These are phyloP conservation scores for Aureobasidium vineae DNA, from an alignment of 2,329 filamentous ascomycete genomes.

Conservation along the genomic window DNA sequence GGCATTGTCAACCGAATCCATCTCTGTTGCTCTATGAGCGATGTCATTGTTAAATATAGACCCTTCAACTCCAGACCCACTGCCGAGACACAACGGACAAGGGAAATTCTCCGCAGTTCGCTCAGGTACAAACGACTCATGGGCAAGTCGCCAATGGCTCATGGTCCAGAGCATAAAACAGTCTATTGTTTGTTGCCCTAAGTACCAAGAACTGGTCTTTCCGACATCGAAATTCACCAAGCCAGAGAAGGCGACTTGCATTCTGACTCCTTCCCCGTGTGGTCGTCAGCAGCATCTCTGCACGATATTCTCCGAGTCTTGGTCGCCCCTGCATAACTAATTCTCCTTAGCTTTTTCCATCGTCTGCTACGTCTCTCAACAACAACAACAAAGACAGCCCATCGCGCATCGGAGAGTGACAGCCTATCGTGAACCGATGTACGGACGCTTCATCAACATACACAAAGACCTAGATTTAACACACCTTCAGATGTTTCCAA, in stretches of 20 bases:
- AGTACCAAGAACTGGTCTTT: neutral
- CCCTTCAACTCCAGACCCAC: constrained; percentile 11
- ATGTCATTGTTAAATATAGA: constrained; percentile 15
- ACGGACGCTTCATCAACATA: neutral
- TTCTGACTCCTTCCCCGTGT: neutral
- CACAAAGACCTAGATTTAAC: neutral
- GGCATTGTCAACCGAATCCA: neutral
- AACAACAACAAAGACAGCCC: neutral
- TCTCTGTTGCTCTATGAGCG: neutral
- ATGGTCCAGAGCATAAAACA: neutral
- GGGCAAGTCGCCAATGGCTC: neutral
- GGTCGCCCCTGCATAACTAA: constrained; percentile 14
- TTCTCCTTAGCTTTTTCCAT: constrained; percentile 18
- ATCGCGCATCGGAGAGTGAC: neutral
- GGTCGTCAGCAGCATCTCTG: neutral
- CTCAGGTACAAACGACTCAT: neutral
- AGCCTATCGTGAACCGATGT: neutral
- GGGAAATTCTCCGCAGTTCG: constrained; percentile 13
- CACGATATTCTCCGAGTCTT: neutral
- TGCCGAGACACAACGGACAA: constrained; percentile 14
- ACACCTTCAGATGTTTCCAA: neutral
- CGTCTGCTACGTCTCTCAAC: constrained; percentile 3
- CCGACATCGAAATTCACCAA: neutral
- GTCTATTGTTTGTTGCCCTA: neutral
- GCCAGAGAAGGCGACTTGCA: neutral